A percentile compares a stretch with the other conserved stretches of the same genome.
Evolutionary conservation across 2,329 filamentous ascomycete genomes (phyloP).

Genomic region (Paecilomyces niveus): DNA sequence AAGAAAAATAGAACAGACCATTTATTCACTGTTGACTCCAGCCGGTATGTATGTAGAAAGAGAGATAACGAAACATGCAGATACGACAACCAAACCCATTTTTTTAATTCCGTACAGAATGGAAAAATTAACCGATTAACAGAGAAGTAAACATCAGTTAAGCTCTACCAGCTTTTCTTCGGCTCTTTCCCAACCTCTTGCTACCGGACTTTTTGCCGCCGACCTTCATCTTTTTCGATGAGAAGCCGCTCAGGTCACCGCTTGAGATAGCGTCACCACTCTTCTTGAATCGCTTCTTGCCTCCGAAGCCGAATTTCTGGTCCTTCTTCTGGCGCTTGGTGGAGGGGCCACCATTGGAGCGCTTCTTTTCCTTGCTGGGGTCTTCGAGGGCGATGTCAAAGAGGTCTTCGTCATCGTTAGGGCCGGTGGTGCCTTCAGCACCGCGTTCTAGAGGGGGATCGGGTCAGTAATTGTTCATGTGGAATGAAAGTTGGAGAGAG

Average conservation of each 20-base stretch:
- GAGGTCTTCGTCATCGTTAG: conserved; percentile 70
- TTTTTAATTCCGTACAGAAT: not conserved
- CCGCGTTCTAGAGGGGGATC: conserved; percentile 58
- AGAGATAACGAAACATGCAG: not conserved
- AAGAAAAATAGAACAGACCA: not conserved
- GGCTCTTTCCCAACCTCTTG: conserved; percentile 47
- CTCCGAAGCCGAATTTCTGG: conserved; percentile 88
- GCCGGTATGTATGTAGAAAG: not conserved
- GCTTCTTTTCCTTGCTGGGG: conserved; percentile 50
- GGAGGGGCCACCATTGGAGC: conserved; percentile 35
- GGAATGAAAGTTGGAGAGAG: conserved; percentile 16
- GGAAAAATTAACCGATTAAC: not conserved
- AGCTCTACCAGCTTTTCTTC: conserved; percentile 28
- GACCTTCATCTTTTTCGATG: conserved; percentile 76
- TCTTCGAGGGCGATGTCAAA: conserved; percentile 86
- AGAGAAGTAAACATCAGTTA: not conserved
- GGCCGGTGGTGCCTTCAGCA: conserved; percentile 56
- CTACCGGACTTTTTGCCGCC: conserved; percentile 21
- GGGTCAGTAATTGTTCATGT: not conserved
- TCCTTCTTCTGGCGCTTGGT: conserved; percentile 88
- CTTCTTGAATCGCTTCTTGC: conserved; percentile 88
- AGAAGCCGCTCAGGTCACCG: conserved; percentile 74
- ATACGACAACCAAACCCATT: not conserved
- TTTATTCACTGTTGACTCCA: not conserved
- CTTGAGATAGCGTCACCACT: conserved; percentile 81